Conservation (phyloP, 331 rosid species). For the Rhamnella rubrinervis region DNA sequence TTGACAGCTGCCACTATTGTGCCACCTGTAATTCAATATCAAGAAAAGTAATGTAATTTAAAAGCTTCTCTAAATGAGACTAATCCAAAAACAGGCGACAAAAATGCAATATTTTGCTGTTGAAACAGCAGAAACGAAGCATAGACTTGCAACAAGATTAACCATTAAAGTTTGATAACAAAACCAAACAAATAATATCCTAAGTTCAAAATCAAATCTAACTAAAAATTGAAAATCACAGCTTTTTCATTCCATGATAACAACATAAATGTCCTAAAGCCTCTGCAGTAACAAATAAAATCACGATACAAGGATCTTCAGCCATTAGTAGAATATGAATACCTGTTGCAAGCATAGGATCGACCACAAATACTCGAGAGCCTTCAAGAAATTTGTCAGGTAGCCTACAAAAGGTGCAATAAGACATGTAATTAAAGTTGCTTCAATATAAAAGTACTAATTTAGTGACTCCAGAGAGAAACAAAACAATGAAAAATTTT, state of each 20-base stretch:
- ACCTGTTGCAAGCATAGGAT: constrained; percentile 99
- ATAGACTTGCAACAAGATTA: neutral
- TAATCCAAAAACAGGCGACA: no score
- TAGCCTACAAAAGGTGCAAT: constrained; percentile 46
- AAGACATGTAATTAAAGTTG: constrained; percentile 3
- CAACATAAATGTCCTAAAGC: neutral
- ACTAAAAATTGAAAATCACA: neutral
- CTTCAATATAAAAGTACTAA: neutral
- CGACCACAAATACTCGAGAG: constrained; percentile 76
- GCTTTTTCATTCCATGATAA: neutral
- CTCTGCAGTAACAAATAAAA: neutral
- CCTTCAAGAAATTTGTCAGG: constrained; percentile 75
- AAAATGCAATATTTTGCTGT: no score
- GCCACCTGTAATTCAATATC: constrained; percentile 60
- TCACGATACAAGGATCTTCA: constrained; percentile 9
- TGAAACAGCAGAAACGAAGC: no score
- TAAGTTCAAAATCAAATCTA: neutral
- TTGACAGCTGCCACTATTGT: constrained; percentile 75
- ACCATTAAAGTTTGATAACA: no score
- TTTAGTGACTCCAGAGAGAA: neutral
- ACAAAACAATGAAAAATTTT: neutral
- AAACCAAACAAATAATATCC: neutral
- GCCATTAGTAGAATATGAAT: constrained; percentile 18
- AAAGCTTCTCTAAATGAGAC: constrained; percentile 3
- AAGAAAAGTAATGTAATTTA: neutral